These are phyloP conservation scores for Clarireedia paspali DNA, from an alignment of 2,329 filamentous ascomycete genomes.

Conservation along the genomic window DNA sequence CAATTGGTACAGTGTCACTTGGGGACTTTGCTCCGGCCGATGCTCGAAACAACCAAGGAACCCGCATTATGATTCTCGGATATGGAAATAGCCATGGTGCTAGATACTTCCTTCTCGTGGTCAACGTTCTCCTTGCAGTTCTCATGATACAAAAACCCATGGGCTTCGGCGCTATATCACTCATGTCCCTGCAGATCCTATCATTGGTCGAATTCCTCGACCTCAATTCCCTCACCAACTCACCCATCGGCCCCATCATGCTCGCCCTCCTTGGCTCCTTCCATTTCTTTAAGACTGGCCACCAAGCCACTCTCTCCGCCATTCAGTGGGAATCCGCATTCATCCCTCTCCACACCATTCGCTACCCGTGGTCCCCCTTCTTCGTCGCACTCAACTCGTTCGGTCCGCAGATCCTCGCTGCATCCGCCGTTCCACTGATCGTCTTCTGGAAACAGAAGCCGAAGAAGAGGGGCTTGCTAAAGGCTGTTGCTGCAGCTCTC, in stretches of 20 bases:
- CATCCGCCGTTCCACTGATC: conserved; percentile 69
- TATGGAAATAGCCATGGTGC: conserved; percentile 92
- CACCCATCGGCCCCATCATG: conserved; percentile 74
- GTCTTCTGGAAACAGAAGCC: conserved; percentile 85
- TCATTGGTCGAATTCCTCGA: conserved; percentile 62
- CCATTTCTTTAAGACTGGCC: conserved; percentile 96
- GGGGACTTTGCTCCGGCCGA: conserved; percentile 12
- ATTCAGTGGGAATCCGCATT: conserved; percentile 98
- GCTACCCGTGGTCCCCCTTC: conserved; percentile 84
- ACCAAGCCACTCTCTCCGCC: conserved; percentile 77
- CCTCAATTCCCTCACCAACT: conserved; percentile 51
- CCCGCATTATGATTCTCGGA: conserved; percentile 71
- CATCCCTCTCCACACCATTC: conserved; percentile 73
- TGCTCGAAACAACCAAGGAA: conserved; percentile 31
- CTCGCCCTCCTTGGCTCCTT: conserved; percentile 86
- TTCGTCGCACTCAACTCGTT: conserved; percentile 81
- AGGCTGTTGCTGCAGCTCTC: conserved; percentile 61
- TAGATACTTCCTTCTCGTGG: conserved; percentile 76
- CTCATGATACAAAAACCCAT: conserved; percentile 88
- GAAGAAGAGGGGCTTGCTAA: conserved; percentile 41
- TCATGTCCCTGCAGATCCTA: conserved; percentile 84
- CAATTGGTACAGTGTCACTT: conserved; percentile 47
- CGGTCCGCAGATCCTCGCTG: conserved; percentile 78
- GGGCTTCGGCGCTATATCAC: conserved; percentile 74
- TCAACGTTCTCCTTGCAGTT: conserved; percentile 70